These are phyloP conservation scores for Cladochytrium replicatum DNA, from an alignment of 192 early-diverging fungal species.

Conservation along the genomic window DNA sequence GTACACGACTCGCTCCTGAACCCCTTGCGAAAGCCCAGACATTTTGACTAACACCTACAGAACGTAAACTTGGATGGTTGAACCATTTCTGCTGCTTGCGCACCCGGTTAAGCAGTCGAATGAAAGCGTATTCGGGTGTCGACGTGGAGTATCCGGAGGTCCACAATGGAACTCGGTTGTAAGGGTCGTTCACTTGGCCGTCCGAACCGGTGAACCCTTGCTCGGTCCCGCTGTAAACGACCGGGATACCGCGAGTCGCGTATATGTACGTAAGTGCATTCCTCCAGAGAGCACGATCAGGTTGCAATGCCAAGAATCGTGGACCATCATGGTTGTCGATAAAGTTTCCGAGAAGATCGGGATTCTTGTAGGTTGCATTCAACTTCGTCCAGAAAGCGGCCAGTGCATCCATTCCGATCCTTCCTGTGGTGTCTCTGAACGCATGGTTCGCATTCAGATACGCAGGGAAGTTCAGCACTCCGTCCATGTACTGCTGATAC, in stretches of 20 bases:
- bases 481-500: neutral
- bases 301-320: constrained; percentile 12
- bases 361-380: neutral
- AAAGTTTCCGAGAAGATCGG: constrained; percentile 31
- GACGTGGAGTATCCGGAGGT: constrained; percentile 9
- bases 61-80: no score
- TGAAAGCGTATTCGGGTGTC: no score
- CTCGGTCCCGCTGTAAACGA: constrained; percentile 21
- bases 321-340: constrained; percentile 14
- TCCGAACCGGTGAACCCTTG: constrained; percentile 10
- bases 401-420: neutral
- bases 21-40: no score
- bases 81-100: no score
- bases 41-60: no score
- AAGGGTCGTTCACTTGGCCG: constrained; percentile 3
- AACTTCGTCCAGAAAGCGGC: neutral
- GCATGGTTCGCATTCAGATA: neutral
- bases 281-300: constrained; percentile 11
- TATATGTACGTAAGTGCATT: constrained; percentile 16
- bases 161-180: constrained; percentile 20
- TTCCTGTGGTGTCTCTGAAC: neutral
- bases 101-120: no score
- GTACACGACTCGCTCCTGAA: no score
- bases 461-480: neutral
- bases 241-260: constrained; percentile 13